A percentile compares a stretch with the other conserved stretches of the same genome.
Conservation (phyloP, 768 basidiomycete species). For the Suillus paluster region DNA sequence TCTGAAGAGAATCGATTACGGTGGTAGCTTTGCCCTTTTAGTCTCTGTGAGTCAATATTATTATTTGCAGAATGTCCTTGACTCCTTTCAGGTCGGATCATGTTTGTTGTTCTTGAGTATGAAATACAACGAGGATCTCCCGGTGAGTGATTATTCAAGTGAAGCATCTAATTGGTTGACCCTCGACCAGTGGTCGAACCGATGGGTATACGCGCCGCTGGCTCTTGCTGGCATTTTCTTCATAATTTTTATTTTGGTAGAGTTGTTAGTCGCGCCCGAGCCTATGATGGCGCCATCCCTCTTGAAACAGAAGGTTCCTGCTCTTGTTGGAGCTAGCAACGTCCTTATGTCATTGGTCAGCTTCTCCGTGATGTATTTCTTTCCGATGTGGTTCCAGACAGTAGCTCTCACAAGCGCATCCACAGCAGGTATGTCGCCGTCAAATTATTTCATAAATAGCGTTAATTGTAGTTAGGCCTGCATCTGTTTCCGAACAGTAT, state of each 20-base stretch:
- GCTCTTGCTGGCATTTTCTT: slow-evolving; percentile 47
- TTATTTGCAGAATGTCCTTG: slow-evolving; percentile 5
- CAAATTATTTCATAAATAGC: background rate
- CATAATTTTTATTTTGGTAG: slow-evolving; percentile 62
- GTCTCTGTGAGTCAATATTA: slow-evolving; percentile 50
- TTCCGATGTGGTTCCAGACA: slow-evolving; percentile 85
- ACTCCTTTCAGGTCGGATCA: slow-evolving; percentile 51
- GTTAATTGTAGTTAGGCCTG: slow-evolving; percentile 40
- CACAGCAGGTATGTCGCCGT: slow-evolving; percentile 53
- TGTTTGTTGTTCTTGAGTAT: slow-evolving; percentile 70
- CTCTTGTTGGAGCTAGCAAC: slow-evolving; percentile 73
- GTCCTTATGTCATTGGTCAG: slow-evolving; percentile 78
- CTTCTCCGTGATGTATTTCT: slow-evolving; percentile 78
- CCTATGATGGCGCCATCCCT: slow-evolving; percentile 74
- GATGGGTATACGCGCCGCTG: slow-evolving; percentile 57
- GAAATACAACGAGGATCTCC: slow-evolving; percentile 67
- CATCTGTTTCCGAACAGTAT: slow-evolving; percentile 56
- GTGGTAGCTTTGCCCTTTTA: slow-evolving; percentile 68
- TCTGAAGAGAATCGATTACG: slow-evolving; percentile 78
- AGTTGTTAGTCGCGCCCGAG: slow-evolving; percentile 66
- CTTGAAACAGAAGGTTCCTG: slow-evolving; percentile 67
- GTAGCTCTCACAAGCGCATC: slow-evolving; percentile 72
- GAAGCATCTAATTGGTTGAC: slow-evolving; percentile 12
- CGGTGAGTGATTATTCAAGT: slow-evolving; percentile 43
- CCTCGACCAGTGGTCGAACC: slow-evolving; percentile 55